phyloP scores from a whole-genome alignment of 1,284 basidiomycete species.

The Tilletiopsis washingtonensis region DNA sequence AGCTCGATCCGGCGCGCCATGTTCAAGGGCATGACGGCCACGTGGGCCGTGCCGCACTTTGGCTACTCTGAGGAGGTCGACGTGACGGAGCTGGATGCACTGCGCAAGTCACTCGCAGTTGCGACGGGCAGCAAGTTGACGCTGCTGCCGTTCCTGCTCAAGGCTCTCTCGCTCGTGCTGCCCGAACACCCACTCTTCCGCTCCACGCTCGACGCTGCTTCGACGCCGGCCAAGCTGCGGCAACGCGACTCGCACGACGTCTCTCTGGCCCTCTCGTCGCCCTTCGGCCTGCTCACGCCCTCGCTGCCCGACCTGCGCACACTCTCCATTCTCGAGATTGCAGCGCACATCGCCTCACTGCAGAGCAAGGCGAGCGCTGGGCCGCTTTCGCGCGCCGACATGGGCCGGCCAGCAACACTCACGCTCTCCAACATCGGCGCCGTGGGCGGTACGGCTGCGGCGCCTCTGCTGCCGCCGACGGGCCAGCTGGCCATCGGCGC shows the following conservation, averaged over 20 bases:
- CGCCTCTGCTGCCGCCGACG: slow-evolving; percentile 66
- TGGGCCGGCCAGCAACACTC: slow-evolving; percentile 58
- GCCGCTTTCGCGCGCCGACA: slow-evolving; percentile 51
- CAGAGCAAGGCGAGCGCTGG: slow-evolving; percentile 15
- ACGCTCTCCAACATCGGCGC: slow-evolving; percentile 65
- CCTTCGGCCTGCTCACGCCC: slow-evolving; percentile 74
- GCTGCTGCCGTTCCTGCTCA: slow-evolving; percentile 75
- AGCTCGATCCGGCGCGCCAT: slow-evolving; percentile 42
- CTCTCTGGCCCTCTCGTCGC: slow-evolving; percentile 67
- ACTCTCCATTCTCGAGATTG: slow-evolving; percentile 59
- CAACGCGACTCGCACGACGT: slow-evolving; percentile 25
- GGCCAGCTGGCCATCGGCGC: slow-evolving; percentile 86
- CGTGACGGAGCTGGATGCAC: slow-evolving; percentile 64
- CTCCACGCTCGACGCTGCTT: slow-evolving; percentile 14
- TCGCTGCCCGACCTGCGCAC: slow-evolving; percentile 62
- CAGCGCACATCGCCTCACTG: slow-evolving; percentile 15
- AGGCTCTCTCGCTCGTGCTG: slow-evolving; percentile 72
- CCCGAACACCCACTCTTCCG: slow-evolving; percentile 72
- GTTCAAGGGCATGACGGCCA: slow-evolving; percentile 45
- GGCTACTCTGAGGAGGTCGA: slow-evolving; percentile 66
- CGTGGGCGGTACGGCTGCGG: slow-evolving; percentile 27
- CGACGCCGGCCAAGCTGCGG: slow-evolving; percentile 1
- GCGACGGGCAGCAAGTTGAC: slow-evolving; percentile 56
- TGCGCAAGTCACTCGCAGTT: slow-evolving; percentile 58
- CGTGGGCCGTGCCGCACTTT: slow-evolving; percentile 62